A percentile compares a stretch with the other conserved stretches of the same genome.
These are phyloP conservation scores for Euphorbia lathyris DNA, from an alignment of 345 rosid genomes.

Conservation along the genomic window DNA sequence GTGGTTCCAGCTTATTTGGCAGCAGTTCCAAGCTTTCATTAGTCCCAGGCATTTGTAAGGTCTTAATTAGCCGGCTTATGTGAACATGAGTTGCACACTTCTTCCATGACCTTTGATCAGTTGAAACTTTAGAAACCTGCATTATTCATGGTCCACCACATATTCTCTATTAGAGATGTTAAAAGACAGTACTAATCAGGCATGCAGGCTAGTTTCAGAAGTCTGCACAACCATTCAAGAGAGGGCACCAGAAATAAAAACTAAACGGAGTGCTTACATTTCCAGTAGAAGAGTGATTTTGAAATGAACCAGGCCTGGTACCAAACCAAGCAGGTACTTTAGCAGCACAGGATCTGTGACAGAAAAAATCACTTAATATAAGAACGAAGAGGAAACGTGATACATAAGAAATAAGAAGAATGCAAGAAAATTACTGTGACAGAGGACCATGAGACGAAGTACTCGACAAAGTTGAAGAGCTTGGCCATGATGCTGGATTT, in stretches of 20 bases:
- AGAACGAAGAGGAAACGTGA: constrained; percentile 2
- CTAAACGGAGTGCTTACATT: constrained; percentile 29
- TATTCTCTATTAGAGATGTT: constrained; percentile 3
- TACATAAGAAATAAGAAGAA: not conserved
- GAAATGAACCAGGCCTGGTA: constrained; percentile 29
- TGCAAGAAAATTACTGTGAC: constrained; percentile 39
- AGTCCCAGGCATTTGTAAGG: constrained; percentile 33
- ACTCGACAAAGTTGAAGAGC: constrained; percentile 32
- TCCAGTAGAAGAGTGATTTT: constrained; percentile 29
- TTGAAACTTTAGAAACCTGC: constrained; percentile 32
- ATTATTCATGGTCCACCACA: constrained; percentile 14
- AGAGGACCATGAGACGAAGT: constrained; percentile 27
- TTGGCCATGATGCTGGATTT: constrained; percentile 61
- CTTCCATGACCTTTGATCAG: constrained; percentile 41
- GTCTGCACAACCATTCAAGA: not conserved
- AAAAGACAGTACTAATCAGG: not conserved
- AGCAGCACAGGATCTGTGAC: constrained; percentile 42
- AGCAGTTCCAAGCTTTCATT: constrained; percentile 29
- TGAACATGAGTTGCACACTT: constrained; percentile 60
- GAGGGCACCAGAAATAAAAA: not conserved
- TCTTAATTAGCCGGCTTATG: constrained; percentile 56
- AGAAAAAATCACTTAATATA: constrained; percentile 5
- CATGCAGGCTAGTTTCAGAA: not conserved
- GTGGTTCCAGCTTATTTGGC: constrained; percentile 31
- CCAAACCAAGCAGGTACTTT: constrained; percentile 60